These are phyloP conservation scores for Vigna reflexopilosa DNA, from an alignment of 306 rosid species.

Conservation along the genomic window DNA sequence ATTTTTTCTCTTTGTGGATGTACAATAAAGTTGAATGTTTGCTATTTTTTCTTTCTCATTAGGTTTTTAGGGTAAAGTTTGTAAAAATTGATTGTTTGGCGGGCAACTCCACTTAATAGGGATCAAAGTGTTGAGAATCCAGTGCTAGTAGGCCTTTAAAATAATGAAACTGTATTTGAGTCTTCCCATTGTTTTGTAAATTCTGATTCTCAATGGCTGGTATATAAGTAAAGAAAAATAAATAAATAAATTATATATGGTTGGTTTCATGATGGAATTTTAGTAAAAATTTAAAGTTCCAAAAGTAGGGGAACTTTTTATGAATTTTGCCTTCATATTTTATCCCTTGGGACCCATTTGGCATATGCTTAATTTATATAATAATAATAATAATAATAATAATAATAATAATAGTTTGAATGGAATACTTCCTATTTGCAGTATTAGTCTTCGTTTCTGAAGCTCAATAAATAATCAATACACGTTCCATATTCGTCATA, in stretches of 20 bases:
- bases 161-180: conserved; percentile 15
- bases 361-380: conserved; percentile 29
- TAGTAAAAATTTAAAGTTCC: conserved; percentile 28
- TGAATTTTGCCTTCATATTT: conserved; percentile 7
- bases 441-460: background rate
- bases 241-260: conserved; percentile 14
- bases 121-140: background rate
- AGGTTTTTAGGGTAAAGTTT: background rate
- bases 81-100: background rate
- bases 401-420: background rate
- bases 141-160: conserved; percentile 22
- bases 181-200: conserved; percentile 27
- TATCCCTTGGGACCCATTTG: conserved; percentile 30
- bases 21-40: too few species aligned
- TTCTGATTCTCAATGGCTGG: conserved; percentile 40
- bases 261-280: conserved; percentile 14
- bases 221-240: conserved; percentile 1
- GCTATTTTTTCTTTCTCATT: too few species aligned
- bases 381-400: background rate
- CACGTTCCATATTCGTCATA: background rate
- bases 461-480: background rate
- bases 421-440: background rate
- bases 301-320: conserved; percentile 45
- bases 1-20: too few species aligned
- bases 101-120: background rate